Evolutionary conservation across 371 early-diverging fungal species (phyloP), one percentile per base, ranked within the genome.

Genomic region (Mortierella polycephala): DNA sequence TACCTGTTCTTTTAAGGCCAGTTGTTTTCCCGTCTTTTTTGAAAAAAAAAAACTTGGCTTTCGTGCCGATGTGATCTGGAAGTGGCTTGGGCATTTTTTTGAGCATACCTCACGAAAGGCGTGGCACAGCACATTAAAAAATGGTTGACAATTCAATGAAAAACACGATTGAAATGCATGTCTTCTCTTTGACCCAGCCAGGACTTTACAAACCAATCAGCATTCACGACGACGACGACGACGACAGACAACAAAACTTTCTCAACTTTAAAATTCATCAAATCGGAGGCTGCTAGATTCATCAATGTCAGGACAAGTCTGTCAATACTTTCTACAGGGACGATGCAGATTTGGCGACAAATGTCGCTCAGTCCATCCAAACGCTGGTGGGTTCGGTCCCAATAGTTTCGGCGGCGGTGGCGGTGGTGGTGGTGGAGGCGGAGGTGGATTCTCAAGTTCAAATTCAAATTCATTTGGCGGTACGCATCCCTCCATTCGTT

Each of bases 281-380:
- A 30, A 4, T 30, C 30, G 4, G 30, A 30, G 30, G 30, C 51
- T 8, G 10, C 40, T 6, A 30, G 40, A 51, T 46, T 18, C 47
- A 51, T 7, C 57, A 42, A 73, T 75, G 75, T 70, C 77, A 7
- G 64, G 64, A 7, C 65, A 52, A 37, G 50, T 79, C 44, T 89
- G 89, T 62, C 76, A 82, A 59, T 87, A 81, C 66, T 89, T 83
- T 59, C 82, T 71, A 51, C 66, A 79, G 61, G 86, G 87, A 4
- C 77, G 62, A 44, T 89, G 89, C 57, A 74, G 57, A 30, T 81
- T 74, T 3, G 89, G 89, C 30, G 83, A 69, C 60, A 71, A 60
- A 39, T 89, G 89, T 61, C 83, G 70, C 16, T 81, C 81, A 63
- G 79, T 82, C 46, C 89, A 89, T 59, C 72, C 49, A 42, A 66